These are phyloP conservation scores for Yamadazyma oceani DNA, from an alignment of 1,139 yeast species.

Conservation along the genomic window DNA sequence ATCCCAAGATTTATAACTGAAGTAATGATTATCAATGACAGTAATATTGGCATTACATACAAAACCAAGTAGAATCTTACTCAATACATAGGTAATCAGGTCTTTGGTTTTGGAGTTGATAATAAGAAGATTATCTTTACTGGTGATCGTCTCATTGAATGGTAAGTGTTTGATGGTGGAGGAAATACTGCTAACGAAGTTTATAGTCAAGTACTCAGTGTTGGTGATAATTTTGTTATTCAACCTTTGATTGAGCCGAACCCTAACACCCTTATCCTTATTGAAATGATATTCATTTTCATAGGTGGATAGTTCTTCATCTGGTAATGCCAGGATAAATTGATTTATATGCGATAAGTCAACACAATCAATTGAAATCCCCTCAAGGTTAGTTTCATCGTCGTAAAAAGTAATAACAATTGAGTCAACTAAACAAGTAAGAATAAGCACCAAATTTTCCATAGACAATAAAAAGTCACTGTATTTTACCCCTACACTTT, in stretches of 20 bases:
- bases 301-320: slow-evolving; percentile 14
- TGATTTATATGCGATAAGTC: slow-evolving; percentile 3
- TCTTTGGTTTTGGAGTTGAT: slow-evolving; percentile 20
- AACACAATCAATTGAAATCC: background rate
- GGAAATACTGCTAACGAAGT: slow-evolving; percentile 63
- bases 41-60: slow-evolving; percentile 24
- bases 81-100: slow-evolving; percentile 25
- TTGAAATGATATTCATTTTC: slow-evolving; percentile 30
- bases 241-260: slow-evolving; percentile 23
- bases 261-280: slow-evolving; percentile 42
- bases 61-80: slow-evolving; percentile 32
- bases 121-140: slow-evolving; percentile 45
- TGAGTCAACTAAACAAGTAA: slow-evolving; percentile 32
- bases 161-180: slow-evolving; percentile 64
- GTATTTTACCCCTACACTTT: slow-evolving; percentile 20
- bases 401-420: slow-evolving; percentile 23
- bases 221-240: slow-evolving; percentile 23
- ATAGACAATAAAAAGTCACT: slow-evolving; percentile 18
- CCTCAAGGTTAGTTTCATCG: slow-evolving; percentile 7
- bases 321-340: background rate
- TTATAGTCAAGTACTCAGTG: slow-evolving; percentile 54
- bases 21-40: slow-evolving; percentile 14
- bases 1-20: slow-evolving; percentile 11
- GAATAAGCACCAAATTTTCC: slow-evolving; percentile 23
- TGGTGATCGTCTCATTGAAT: slow-evolving; percentile 35